Conservation (phyloP, 2,329 filamentous ascomycete genomes). For the Cadophora malorum region DNA sequence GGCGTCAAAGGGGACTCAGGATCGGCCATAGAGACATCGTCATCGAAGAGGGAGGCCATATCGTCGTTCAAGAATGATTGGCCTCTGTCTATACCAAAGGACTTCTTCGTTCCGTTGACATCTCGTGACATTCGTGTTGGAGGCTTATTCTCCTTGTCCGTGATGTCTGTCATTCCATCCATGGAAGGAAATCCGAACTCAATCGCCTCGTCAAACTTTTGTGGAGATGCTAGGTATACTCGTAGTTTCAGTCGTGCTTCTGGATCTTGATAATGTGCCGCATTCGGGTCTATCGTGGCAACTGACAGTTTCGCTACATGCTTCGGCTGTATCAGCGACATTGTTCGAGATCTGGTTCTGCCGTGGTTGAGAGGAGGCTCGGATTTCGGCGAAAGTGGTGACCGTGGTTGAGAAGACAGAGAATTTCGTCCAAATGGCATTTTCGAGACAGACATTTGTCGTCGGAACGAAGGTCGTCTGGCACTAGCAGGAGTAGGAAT, state of each 20-base stretch:
- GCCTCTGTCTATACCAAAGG: slow-evolving; percentile 54
- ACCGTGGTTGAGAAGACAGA: slow-evolving; percentile 46
- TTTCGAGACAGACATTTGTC: slow-evolving; percentile 74
- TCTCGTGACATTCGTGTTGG: slow-evolving; percentile 39
- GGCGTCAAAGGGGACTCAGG: slow-evolving; percentile 57
- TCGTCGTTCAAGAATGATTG: slow-evolving; percentile 66
- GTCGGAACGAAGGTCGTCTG: slow-evolving; percentile 67
- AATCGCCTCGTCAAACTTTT: slow-evolving; percentile 94
- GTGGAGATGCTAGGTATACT: slow-evolving; percentile 84
- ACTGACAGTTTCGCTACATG: slow-evolving; percentile 51
- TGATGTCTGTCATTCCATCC: slow-evolving; percentile 49
- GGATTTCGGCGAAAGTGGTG: slow-evolving; percentile 40
- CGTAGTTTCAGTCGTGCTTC: slow-evolving; percentile 86
- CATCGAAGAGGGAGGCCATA: slow-evolving; percentile 60
- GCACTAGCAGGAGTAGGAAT: slow-evolving; percentile 53
- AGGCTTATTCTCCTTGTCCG: slow-evolving; percentile 45
- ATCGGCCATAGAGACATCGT: slow-evolving; percentile 61
- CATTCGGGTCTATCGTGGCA: slow-evolving; percentile 69
- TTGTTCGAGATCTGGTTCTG: slow-evolving; percentile 58
- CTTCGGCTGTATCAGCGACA: slow-evolving; percentile 57
- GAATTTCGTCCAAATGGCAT: slow-evolving; percentile 65
- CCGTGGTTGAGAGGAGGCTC: slow-evolving; percentile 35
- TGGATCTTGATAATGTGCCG: slow-evolving; percentile 88
- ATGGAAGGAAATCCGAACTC: slow-evolving; percentile 88
- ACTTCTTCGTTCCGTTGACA: slow-evolving; percentile 36